Evolutionary conservation across 805 yeast genomes (phyloP), one percentile per base, ranked within the genome.

Genomic region (Torulaspora quercuum): DNA sequence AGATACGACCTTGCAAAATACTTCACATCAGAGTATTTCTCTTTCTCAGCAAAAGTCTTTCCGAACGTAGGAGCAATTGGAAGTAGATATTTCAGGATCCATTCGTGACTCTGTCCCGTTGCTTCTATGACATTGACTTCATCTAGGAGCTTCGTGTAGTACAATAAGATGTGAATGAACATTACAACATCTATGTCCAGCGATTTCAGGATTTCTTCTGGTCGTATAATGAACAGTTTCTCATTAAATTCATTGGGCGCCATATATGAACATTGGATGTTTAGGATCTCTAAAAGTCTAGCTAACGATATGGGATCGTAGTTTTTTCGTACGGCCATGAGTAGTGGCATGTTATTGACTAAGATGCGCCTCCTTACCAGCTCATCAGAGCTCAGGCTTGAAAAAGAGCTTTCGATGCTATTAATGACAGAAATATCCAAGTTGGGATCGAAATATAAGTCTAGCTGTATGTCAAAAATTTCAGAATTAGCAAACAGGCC

Each of bases 251-350:
- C 59, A 23, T 30, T 33, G 20, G 34, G 35, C 1, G 31, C 33
- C 7, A 50, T 37, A 29, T 41, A 24, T 3, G 25, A 39, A 23
- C 48, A 39, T 6, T 47, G 32, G 5, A 44, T 29, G 3, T 27
- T 26, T 20, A 59, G 29, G 4, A 59, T 35, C 18, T 50, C 52
- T 21, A 53, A 33, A 16, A 58, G 28, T 41, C 64, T 49, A n/a
- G 53, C 33, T 22, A 44, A 27, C 2, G 36, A 24, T 3, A 48
- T 20, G 1, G 59, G 36, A 6, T 53, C 42, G 3, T 29, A 37
- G 5, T 33, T 30, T 10, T 38, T 23, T 33, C 48, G 55, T 2
- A 50, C 32, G 7, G 34, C 32, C 26, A 47, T 14, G 22, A 59
- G 30, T 3, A 43, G 24, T 2, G 44, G 40, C 3, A 33, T 14